Evolutionary conservation across 306 rosid genomes (phyloP).

Genomic region (Castanopsis chinensis): DNA sequence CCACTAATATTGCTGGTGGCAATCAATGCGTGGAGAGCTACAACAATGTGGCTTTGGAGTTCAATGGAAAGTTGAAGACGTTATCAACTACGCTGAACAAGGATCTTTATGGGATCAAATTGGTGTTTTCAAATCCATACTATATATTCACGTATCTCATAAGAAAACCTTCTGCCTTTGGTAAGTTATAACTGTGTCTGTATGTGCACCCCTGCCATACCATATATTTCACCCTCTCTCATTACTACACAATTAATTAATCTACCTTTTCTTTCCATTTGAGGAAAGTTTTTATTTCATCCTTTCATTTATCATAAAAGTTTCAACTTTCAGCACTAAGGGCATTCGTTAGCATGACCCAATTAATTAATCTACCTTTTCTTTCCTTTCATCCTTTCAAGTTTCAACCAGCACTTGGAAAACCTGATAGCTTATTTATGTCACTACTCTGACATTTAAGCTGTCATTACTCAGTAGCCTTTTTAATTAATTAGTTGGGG

Average conservation of each 20-base stretch:
- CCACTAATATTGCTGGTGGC: slow-evolving; percentile 51
- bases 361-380: not conserved
- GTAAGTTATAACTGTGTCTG: slow-evolving; percentile 34
- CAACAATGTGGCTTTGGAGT: slow-evolving; percentile 60
- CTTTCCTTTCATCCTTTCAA: not conserved
- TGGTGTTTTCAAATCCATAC: slow-evolving; percentile 79
- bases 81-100: slow-evolving; percentile 46
- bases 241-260: not conserved
- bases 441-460: not conserved
- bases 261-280: not conserved
- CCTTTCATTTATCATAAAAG: no score
- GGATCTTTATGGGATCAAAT: slow-evolving; percentile 53
- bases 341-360: no score
- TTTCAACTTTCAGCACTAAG: no score
- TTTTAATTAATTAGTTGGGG: not conserved
- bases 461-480: not conserved
- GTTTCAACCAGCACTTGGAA: not conserved
- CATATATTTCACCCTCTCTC: not conserved
- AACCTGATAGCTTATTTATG: not conserved
- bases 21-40: slow-evolving; percentile 43
- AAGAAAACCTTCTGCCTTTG: slow-evolving; percentile 47
- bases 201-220: no score
- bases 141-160: slow-evolving; percentile 45
- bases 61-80: slow-evolving; percentile 59
- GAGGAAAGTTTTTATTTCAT: no score